A percentile compares a stretch with the other conserved stretches of the same genome.
Conservation (phyloP, 495 filamentous ascomycete genomes). For the Tuber borchii region DNA sequence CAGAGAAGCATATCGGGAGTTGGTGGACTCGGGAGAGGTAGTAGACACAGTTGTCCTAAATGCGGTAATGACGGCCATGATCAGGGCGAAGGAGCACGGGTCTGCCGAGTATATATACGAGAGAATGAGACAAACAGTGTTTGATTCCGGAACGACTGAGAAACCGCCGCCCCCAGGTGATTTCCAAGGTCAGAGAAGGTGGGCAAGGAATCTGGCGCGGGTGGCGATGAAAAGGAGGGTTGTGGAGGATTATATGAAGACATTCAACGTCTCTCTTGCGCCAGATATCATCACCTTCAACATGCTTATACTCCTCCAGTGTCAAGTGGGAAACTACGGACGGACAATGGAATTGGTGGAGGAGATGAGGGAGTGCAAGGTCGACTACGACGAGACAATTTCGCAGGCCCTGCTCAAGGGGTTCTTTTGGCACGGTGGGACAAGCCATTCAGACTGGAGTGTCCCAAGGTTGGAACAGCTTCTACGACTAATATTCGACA, state of each 20-base stretch:
- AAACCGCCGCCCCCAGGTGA: conserved; percentile 43
- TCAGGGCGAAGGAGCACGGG: conserved; percentile 61
- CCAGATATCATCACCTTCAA: conserved; percentile 60
- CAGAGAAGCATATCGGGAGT: conserved; percentile 62
- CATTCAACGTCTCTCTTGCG: conserved; percentile 52
- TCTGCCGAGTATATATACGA: conserved; percentile 73
- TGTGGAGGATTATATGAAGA: conserved; percentile 44
- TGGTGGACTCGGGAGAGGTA: conserved; percentile 74
- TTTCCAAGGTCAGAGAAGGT: conserved; percentile 48
- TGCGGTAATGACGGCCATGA: conserved; percentile 68
- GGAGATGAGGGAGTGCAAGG: conserved; percentile 57
- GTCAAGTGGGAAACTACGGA: conserved; percentile 45
- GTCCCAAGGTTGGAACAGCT: conserved; percentile 49
- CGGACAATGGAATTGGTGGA: conserved; percentile 52
- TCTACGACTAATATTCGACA: conserved; percentile 20
- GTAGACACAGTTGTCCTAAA: conserved; percentile 85
- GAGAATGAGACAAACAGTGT: conserved; percentile 62
- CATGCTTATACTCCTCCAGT: conserved; percentile 52
- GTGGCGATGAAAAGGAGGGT: conserved; percentile 46
- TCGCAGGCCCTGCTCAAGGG: conserved; percentile 66
- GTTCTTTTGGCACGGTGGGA: conserved; percentile 65
- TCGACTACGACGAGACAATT: conserved; percentile 56
- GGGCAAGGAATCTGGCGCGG: conserved; percentile 54
- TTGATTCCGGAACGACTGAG: conserved; percentile 38
- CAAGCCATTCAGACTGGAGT: conserved; percentile 58